Conservation (phyloP, 164 flowering plant genomes). For the Umbellularia californica region DNA sequence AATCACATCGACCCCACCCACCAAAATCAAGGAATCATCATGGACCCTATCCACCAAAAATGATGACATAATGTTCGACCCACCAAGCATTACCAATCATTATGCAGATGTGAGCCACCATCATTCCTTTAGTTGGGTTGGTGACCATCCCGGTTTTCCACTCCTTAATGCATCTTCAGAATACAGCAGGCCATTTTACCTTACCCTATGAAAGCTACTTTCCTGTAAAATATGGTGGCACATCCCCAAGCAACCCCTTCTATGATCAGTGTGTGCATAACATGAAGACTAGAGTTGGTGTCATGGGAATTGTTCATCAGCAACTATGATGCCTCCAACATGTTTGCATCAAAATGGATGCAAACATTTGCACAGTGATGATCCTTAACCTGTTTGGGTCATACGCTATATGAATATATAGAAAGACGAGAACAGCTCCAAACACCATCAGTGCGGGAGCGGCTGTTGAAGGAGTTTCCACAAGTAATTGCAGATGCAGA, state of each 20-base stretch:
- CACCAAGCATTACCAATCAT: too few relatives aligned
- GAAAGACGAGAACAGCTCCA: conserved; percentile 40
- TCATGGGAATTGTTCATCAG: not conserved
- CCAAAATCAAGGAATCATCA: too few relatives aligned
- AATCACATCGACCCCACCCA: too few relatives aligned
- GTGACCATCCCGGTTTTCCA: not conserved
- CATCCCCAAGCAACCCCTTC: not conserved
- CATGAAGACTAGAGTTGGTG: not conserved
- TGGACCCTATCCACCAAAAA: too few relatives aligned
- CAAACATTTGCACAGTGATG: not conserved
- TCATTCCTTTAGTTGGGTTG: too few relatives aligned
- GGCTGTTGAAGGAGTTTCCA: conserved; percentile 42
- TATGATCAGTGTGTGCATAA: not conserved
- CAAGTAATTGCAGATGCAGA: conserved; percentile 36
- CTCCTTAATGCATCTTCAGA: not conserved
- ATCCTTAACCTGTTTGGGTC: conserved; percentile 19
- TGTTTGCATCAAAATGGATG: not conserved
- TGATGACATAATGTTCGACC: too few relatives aligned
- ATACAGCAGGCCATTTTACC: not conserved
- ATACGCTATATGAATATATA: conserved; percentile 38
- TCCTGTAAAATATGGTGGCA: not conserved
- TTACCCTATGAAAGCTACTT: not conserved
- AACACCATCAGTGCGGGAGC: conserved; percentile 34
- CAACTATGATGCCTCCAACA: not conserved
- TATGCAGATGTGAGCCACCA: too few relatives aligned